Base-by-base conservation (phyloP, 805 yeast genomes). In the Sugiyamaella valdiviana region DNA sequence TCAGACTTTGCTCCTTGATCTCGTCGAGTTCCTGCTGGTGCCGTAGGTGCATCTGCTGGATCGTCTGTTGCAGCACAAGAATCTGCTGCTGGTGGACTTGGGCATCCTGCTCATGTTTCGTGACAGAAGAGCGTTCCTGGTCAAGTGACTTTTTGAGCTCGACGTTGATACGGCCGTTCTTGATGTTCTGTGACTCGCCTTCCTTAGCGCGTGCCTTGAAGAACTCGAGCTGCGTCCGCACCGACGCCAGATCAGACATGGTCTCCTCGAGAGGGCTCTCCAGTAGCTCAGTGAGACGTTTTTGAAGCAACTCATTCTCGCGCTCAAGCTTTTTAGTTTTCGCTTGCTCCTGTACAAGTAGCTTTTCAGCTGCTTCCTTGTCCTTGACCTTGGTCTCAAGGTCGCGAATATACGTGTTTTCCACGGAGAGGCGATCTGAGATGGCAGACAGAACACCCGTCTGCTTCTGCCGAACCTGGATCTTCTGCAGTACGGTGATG, bases 401-500 rank as follows among this genome's bases (percentile, higher is more conserved):
- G 39, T 53, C 53, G 2, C 44, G 42, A 9, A 53, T 45, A 26
- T 48, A 42, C 4, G 55, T 45, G 17, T 51, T 52, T 22, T 53
- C 51, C n/a, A 42, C 48, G 5, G 48, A 46, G 21, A 54, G 45
- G 36, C 47, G 50, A 20, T 50, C 50, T 12, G 49, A 20, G 22
- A 52, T 39, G 19, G 44, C 19, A 5, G 53, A 26, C 42, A 56
- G 44, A 14, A 45, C 49, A 16, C 29, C 32, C 35, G 50, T 24
- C 42, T 50, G 43, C 37, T 49, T 39, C 41, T 65, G 67, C 17
- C 50, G 47, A 15, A 45, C 37, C 32, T 50, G 52, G 40, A 66
- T 63, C 22, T 66, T 62, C 16, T 56, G 54, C 21, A 66, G 51
- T 53, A 66, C 49, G 6, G 53, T 45, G 3, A 57, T 41, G 14